Conservation (phyloP, 2,329 filamentous ascomycete genomes). For the Talaromyces sp. region DNA sequence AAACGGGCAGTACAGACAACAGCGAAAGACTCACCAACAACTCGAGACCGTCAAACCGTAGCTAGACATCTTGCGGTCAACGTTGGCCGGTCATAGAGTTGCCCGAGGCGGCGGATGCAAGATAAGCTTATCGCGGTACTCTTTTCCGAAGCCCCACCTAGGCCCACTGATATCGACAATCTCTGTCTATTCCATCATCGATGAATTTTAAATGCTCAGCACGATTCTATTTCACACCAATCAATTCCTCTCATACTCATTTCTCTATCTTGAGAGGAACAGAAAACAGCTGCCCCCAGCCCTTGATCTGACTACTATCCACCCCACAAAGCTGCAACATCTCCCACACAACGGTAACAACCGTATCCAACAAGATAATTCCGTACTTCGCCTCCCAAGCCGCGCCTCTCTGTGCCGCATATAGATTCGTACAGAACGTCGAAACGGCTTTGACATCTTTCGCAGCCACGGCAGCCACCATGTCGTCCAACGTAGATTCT, state of each 20-base stretch:
- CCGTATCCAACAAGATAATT: constrained; percentile 12
- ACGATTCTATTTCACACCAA: background rate
- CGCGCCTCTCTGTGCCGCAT: constrained; percentile 8
- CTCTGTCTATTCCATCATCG: background rate
- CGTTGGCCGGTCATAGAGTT: background rate
- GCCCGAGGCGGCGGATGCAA: background rate
- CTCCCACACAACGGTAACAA: constrained; percentile 15
- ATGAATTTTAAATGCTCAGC: too few species aligned
- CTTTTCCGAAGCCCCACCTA: background rate
- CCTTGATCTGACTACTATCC: constrained; percentile 10
- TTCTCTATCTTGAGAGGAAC: background rate
- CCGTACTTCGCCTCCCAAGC: constrained; percentile 12
- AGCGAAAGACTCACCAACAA: background rate
- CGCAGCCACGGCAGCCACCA: constrained; percentile 10
- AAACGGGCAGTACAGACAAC: background rate
- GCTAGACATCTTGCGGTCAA: background rate
- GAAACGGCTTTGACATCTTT: constrained; percentile 9
- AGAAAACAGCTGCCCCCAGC: constrained; percentile 8
- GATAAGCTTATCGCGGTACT: background rate
- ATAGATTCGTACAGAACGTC: constrained; percentile 15
- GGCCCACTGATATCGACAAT: background rate
- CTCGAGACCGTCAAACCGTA: background rate
- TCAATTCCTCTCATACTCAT: background rate
- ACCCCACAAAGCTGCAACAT: constrained; percentile 12
- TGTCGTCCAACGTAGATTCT: constrained; percentile 4